Evolutionary conservation across 345 rosid species (phyloP).

Genomic region (Acer negundo): DNA sequence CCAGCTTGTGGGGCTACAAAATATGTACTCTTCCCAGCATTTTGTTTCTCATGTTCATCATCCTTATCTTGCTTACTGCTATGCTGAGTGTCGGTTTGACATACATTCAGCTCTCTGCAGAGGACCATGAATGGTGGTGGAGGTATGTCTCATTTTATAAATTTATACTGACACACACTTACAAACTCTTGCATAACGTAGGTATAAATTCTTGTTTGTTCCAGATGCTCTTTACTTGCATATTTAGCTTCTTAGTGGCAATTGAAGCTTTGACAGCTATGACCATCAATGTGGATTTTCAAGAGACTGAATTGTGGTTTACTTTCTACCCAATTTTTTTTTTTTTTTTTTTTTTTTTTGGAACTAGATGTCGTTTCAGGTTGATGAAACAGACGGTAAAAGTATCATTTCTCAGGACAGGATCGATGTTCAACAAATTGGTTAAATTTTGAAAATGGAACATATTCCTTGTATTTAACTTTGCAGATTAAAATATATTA

Average conservation of each 20-base stretch:
- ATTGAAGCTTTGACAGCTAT: not conserved
- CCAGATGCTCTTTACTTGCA: not conserved
- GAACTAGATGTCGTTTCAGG: not conserved
- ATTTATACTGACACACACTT: not conserved
- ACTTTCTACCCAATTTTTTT: not conserved
- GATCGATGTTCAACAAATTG: not conserved
- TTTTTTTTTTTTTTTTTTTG: no score
- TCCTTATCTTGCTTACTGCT: conserved; percentile 59
- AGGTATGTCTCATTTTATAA: conserved; percentile 50
- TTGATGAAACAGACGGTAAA: not conserved
- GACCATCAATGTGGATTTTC: not conserved
- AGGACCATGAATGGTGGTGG: conserved; percentile 98
- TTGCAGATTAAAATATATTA: not conserved
- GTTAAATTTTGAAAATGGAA: not conserved
- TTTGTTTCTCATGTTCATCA: conserved; percentile 52
- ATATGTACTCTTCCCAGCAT: conserved; percentile 59
- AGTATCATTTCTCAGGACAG: not conserved
- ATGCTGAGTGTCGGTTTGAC: conserved; percentile 70
- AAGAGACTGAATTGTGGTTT: not conserved
- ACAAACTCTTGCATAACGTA: not conserved
- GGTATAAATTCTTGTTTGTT: not conserved
- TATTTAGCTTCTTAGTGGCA: not conserved
- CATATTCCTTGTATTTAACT: not conserved
- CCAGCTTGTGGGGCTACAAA: conserved; percentile 85
- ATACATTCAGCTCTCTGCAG: conserved; percentile 73